phyloP scores from a whole-genome alignment of 2,329 filamentous ascomycete genomes.

The Stagonosporopsis chrysanthemi region DNA sequence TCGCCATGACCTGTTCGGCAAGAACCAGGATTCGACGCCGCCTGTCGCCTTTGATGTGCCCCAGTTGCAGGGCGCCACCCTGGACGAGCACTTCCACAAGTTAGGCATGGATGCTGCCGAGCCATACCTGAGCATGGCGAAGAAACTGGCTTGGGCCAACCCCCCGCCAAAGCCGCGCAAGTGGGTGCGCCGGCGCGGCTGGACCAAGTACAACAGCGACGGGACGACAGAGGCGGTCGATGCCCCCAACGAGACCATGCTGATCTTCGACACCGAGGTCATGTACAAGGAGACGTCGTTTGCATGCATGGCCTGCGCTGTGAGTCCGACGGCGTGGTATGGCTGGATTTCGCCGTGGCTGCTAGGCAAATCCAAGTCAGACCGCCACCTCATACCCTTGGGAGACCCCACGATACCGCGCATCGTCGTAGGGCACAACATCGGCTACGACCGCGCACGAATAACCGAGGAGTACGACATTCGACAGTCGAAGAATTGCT shows the following conservation, averaged over 20 bases:
- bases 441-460: conserved; percentile 91
- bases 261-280: conserved; percentile 96
- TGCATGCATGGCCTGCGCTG: conserved; percentile 96
- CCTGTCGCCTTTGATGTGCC: conserved; percentile 91
- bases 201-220: conserved; percentile 89
- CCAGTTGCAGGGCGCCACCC: conserved; percentile 74
- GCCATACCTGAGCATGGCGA: conserved; percentile 79
- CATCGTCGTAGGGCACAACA: conserved; percentile 91
- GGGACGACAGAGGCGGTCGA: conserved; percentile 76
- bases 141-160: conserved; percentile 71
- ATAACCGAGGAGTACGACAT: conserved; percentile 89
- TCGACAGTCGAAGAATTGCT: conserved; percentile 81
- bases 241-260: conserved; percentile 78
- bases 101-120: conserved; percentile 87
- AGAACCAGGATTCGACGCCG: conserved; percentile 76
- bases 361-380: conserved; percentile 77
- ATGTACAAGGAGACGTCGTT: conserved; percentile 94
- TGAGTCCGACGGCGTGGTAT: conserved; percentile 91
- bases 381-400: conserved; percentile 84
- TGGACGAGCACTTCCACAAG: conserved; percentile 94
- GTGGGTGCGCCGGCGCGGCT: conserved; percentile 84
- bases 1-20: conserved; percentile 87
- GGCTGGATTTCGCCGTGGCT: conserved; percentile 97
- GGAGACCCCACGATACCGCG: conserved; percentile 77
- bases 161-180: conserved; percentile 68